Evolutionary conservation across 108 stramenopile genomes (phyloP).

Genomic region (Cyclotella choctawhatcheeana): DNA sequence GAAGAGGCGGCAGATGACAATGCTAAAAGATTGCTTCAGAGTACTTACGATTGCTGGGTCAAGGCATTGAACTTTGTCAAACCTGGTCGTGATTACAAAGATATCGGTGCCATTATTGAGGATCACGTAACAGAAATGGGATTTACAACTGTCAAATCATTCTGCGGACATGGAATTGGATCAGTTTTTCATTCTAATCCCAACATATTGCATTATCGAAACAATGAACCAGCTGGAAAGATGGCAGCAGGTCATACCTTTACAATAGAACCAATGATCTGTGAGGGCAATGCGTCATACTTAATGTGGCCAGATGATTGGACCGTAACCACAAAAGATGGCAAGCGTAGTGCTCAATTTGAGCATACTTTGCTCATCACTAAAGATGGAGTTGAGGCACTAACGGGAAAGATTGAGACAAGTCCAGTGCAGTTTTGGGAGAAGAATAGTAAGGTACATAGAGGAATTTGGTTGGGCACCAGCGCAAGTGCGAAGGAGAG

Average conservation of each 20-base stretch:
- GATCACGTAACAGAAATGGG: conserved; percentile 72
- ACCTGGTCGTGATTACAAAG: conserved; percentile 90
- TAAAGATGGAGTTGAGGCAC: conserved; percentile 86
- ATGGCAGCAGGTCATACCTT: conserved; percentile 97
- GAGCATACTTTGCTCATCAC: conserved; percentile 93
- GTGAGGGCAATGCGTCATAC: conserved; percentile 70
- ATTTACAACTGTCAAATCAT: conserved; percentile 78
- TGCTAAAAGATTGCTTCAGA: conserved; percentile 75
- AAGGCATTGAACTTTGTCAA: conserved; percentile 70
- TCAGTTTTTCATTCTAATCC: conserved; percentile 92
- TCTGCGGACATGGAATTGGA: conserved; percentile 98
- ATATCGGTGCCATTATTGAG: conserved; percentile 94
- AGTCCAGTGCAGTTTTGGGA: conserved; percentile 93
- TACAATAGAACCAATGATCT: conserved; percentile 99
- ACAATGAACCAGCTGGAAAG: conserved; percentile 85
- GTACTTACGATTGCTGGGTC: conserved; percentile 91
- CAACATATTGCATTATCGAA: conserved; percentile 94
- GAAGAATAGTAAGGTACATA: conserved; percentile 68
- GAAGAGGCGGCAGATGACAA: conserved; percentile 63
- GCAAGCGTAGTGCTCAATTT: conserved; percentile 89
- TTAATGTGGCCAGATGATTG: conserved; percentile 97
- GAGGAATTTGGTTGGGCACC: conserved; percentile 84
- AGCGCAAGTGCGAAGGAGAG: conserved; percentile 51
- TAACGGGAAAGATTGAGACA: conserved; percentile 83
- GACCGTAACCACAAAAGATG: conserved; percentile 93